Percentiles rank a stretch among this genome's conserved stretches.
Evolutionary conservation across 164 flowering plant species (phyloP).

Genomic region (Kalanchoe fedtschenkoi): DNA sequence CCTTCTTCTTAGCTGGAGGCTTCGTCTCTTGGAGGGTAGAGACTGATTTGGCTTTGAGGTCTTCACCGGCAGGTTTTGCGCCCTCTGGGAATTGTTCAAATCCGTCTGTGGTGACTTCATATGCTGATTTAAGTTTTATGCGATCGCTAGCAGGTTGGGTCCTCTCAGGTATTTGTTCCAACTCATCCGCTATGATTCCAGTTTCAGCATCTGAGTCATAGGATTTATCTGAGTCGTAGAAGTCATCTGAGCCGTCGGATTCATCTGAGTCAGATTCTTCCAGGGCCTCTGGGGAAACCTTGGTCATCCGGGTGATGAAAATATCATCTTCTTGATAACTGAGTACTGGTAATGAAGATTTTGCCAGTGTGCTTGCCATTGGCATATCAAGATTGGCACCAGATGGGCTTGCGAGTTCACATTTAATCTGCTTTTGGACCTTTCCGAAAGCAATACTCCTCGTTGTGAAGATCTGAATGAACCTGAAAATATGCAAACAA

Average conservation of each 20-base stretch:
- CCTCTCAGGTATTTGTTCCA: too few species aligned
- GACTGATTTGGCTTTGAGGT: conserved; percentile 1
- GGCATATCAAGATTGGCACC: not conserved
- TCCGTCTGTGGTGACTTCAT: too few species aligned
- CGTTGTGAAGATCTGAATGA: conserved; percentile 35
- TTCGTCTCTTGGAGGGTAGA: conserved; percentile 10
- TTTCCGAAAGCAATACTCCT: conserved; percentile 52
- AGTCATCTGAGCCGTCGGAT: conserved; percentile 17
- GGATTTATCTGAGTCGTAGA: conserved; percentile 9
- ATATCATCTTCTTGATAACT: conserved; percentile 13
- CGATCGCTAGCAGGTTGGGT: too few species aligned
- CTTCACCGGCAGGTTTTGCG: not conserved
- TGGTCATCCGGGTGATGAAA: conserved; percentile 9
- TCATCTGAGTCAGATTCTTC: conserved; percentile 15
- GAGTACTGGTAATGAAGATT: conserved; percentile 6
- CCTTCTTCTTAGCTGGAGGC: conserved; percentile 14
- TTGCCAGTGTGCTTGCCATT: not conserved
- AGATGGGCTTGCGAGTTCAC: conserved; percentile 32
- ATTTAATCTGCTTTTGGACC: conserved; percentile 58
- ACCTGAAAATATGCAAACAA: conserved; percentile 33
- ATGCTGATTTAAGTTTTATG: too few species aligned
- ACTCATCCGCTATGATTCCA: too few species aligned
- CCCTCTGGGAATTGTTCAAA: not conserved
- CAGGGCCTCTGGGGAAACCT: conserved; percentile 12
- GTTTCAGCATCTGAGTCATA: conserved; percentile 12